Conservation (phyloP, 2,329 filamentous ascomycete species). For the Rutstroemia sydowiana region DNA sequence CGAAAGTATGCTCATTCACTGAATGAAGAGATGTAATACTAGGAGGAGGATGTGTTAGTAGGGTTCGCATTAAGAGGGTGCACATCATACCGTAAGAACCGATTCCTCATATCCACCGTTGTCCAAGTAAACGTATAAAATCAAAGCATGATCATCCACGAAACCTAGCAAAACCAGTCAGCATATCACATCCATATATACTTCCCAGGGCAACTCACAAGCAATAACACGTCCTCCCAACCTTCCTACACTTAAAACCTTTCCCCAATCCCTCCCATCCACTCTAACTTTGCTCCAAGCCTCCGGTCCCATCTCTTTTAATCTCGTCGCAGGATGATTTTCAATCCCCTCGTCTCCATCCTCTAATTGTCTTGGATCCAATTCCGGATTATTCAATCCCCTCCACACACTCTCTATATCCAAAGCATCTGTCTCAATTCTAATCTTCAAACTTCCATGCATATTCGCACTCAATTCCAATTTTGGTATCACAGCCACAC, state of each 20-base stretch:
- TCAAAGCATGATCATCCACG: constrained; percentile 69
- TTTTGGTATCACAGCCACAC: constrained; percentile 44
- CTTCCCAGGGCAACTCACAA: constrained; percentile 44
- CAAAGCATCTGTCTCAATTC: constrained; percentile 75
- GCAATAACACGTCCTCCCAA: constrained; percentile 88
- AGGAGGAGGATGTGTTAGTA: background rate
- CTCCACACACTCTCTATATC: constrained; percentile 82
- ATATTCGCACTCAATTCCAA: constrained; percentile 89
- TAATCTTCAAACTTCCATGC: constrained; percentile 77
- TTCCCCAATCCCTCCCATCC: constrained; percentile 90
- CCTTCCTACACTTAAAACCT: constrained; percentile 84
- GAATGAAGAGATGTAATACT: background rate
- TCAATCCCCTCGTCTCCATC: constrained; percentile 58
- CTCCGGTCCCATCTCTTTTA: constrained; percentile 69
- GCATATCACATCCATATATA: constrained; percentile 14
- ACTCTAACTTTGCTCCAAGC: constrained; percentile 86
- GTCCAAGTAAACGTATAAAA: constrained; percentile 74
- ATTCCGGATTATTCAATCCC: constrained; percentile 75
- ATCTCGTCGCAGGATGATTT: constrained; percentile 74
- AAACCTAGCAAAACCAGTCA: constrained; percentile 43
- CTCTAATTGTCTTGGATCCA: constrained; percentile 69
- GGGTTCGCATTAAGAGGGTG: background rate
- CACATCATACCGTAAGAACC: constrained; percentile 62
- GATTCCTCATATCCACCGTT: constrained; percentile 62
- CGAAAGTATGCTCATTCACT: background rate